Base-by-base conservation (phyloP, 1,139 yeast genomes). In the Yamadazyma siamensis region DNA sequence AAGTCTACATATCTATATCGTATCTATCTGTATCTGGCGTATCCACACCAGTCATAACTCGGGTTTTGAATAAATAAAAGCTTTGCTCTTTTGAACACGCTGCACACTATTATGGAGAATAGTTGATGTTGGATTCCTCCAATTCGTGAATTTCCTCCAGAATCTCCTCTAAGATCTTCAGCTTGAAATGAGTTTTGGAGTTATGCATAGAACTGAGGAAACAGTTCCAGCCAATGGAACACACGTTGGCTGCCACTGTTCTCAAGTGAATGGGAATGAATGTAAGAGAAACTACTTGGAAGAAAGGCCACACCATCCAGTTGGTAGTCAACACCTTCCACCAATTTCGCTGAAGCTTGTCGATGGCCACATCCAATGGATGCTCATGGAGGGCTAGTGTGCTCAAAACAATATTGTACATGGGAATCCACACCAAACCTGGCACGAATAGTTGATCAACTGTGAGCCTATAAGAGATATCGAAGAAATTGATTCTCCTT, bases 301-400 rank as follows among this genome's bases (percentile, higher is more conserved):
- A 64, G 2, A 56, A 50, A 0, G 72, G 71, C 74, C 74, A 67
- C 11, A 66, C 68, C 10, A 61, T 50, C 71, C 73, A 66, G 40
- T 54, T 54, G 11, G 71, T 67, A 27, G 39, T 54, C 39, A 66
- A 52, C 15, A 67, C 71, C 15, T 52, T 59, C 64, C 66, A 65
- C 71, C 71, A 67, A 41, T 66, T 66, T 23, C 50, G 54, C 20
- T 49, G 46, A 31, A 67, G 50, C 41, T 65, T 64, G 27, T 60
- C 59, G 3, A 34, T 35, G 1, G 68, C 61, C 12, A 57, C 46
- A 5, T 54, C 57, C 14, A 61, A 35, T 3, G 71, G 70, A 38
- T 65, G 49, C 17, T 56, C 62, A 40, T 63, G 61, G 29, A 61
- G 45, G 0, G 71, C 66, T 32, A 68, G 45, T 1, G 57, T 44